Evolutionary conservation across 352 stramenopile species (phyloP), one percentile per base, ranked within the genome.

Genomic region (Thalassiosira oceanica): DNA sequence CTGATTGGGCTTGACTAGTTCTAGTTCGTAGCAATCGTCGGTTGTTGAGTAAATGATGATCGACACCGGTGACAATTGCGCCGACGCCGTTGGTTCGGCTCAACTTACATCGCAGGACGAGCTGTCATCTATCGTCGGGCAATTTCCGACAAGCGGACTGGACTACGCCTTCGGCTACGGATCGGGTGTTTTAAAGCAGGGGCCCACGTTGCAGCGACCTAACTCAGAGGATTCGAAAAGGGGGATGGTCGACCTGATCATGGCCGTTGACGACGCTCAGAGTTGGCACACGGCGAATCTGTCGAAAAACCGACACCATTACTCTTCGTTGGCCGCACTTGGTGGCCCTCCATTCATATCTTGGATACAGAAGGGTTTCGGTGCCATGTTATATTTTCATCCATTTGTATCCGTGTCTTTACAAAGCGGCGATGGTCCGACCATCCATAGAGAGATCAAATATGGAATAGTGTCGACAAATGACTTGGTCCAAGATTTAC

Each of bases 121-220:
- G 15, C 58, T 86, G 1, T 50, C 51, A 26, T 48, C 54, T 20
- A 83, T 86, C 13, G 24, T 78, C 0, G 24, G 63, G 28, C 33
- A 54, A 51, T 88, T 90, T 49, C 71, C 75, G 48, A n/a, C n/a
- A n/a, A 26, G 63, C 29, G 61, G 75, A 33, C 31, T 91, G 7
- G 61, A 87, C 15, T 75, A 86, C 66, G 63, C 78, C 10, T 87
- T 91, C 74, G 84, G 80, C 10, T 91, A 91, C 60, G 84, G 84
- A 46, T 91, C 84, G 21, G 80, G 78, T 21, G 80, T 91, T 2
- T 81, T 91, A 61, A 57, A 57, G 24, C 84, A 91, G 69, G 66
- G 65, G 33, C 46, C 62, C 23, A 26, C n/a, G 29, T 44, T 46
- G 27, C 7, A 28, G n/a, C 18, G 39, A 55, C 11, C 51, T 8